Base-by-base conservation (phyloP, 176 grass and related monocot genomes). In the Areca catechu region DNA sequence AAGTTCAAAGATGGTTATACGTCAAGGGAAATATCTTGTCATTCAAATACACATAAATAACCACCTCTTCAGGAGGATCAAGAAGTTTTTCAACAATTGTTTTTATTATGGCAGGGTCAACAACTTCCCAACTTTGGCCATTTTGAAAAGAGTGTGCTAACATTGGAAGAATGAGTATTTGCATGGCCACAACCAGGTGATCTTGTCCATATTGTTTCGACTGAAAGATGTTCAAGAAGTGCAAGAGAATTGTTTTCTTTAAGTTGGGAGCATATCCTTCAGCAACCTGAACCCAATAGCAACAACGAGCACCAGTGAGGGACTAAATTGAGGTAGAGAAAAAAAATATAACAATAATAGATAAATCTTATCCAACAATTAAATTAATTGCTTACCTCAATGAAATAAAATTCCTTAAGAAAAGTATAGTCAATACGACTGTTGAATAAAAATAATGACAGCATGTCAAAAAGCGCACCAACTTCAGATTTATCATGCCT, bases 131-230 rank as follows among this genome's bases (percentile, higher is more conserved):
- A 70, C 83, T 98, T 61, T 92, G 93, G 24, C 61, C 76, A 77
- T 92, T 88, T 73, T 98, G 93, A 77, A 98, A 98, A 80, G 93
- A 89, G 73, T 98, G 84, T 58, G 93, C 87, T 58, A 98, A 65
- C 93, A 98, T 98, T 63, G 93, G 93, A 72, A 98, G 93, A 49
- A 98, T 92, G 49, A 98, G 83, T 75, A 98, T 98, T 74, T 98
- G 93, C 93, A 98, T 92, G 16, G 93, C 85, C 77, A 98, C 70
- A 68, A 98, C 93, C 68, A 98, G 79, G 79, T 98, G 93, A 79
- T 98, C 93, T 74, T 98, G 87, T 7, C 83, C 93, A 78, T 88
- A 98, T 58, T 92, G 81, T 69, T 92, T 98, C 72, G 79, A 74
- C 53, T 92, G 87, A 76, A 98, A 98, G 67, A 98, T 88, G 65